These are phyloP conservation scores for Fraxinus angustifolia DNA, from an alignment of 305 asterid genomes.

Conservation along the genomic window DNA sequence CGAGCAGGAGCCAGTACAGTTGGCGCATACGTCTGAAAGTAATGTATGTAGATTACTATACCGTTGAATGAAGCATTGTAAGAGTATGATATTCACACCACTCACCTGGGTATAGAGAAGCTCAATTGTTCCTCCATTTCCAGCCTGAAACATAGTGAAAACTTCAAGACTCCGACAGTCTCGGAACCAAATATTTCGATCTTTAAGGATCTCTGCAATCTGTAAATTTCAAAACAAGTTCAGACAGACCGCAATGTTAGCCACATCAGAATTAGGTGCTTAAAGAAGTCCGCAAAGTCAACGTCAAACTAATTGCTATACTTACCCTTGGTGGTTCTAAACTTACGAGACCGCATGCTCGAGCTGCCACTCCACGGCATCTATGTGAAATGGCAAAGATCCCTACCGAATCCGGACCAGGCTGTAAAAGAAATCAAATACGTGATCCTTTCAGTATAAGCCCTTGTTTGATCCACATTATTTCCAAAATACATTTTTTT, in stretches of 20 bases:
- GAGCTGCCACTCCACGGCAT: constrained; percentile 94
- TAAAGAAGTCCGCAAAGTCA: background rate
- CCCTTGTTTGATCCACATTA: background rate
- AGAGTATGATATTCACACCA: background rate
- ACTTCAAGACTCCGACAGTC: constrained; percentile 89
- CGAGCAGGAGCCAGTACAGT: constrained; percentile 92
- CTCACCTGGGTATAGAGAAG: constrained; percentile 78
- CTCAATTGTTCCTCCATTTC: constrained; percentile 87
- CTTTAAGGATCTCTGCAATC: constrained; percentile 95
- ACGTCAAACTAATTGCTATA: background rate
- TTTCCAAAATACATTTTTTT: background rate
- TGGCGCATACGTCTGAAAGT: constrained; percentile 78
- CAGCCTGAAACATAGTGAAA: constrained; percentile 81
- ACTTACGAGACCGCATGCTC: constrained; percentile 97
- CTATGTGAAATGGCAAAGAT: constrained; percentile 91
- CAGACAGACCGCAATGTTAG: background rate
- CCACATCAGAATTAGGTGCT: background rate
- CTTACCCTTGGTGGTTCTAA: constrained; percentile 86
- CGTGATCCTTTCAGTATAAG: background rate
- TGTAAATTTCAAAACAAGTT: constrained; percentile 25
- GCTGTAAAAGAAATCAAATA: constrained; percentile 48
- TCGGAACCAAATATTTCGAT: constrained; percentile 83
- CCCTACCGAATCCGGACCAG: constrained; percentile 99
- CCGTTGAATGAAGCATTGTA: background rate
- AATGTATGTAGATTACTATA: background rate